A percentile compares a stretch with the other conserved stretches of the same genome.
phyloP scores from a whole-genome alignment of 768 basidiomycete genomes.

The Leccinum rimulosum region DNA sequence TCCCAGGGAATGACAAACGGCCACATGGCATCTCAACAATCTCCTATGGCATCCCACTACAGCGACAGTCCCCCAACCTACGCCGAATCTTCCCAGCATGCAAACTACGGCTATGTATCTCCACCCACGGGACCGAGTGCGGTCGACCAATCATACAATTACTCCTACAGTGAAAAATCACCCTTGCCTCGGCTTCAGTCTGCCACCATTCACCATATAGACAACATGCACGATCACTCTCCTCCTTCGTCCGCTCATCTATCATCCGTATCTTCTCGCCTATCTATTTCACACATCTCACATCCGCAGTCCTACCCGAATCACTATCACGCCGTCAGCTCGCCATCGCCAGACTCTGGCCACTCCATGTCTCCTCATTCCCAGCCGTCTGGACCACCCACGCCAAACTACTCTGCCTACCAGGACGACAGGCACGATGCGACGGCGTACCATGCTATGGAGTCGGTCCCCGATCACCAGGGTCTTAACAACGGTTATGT shows the following conservation, averaged over 20 bases:
- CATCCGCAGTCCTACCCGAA: conserved; percentile 47
- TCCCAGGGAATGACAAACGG: conserved; percentile 38
- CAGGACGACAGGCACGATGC: conserved; percentile 42
- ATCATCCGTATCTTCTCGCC: conserved; percentile 46
- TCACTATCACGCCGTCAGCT: conserved; percentile 35
- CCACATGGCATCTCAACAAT: conserved; percentile 29
- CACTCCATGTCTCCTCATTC: conserved; percentile 44
- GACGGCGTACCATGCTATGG: conserved; percentile 37
- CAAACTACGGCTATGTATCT: conserved; percentile 30
- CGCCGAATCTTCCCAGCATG: conserved; percentile 31
- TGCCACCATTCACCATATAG: conserved; percentile 28
- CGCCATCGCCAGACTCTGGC: conserved; percentile 51
- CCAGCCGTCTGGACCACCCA: conserved; percentile 30
- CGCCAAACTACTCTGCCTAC: conserved; percentile 43
- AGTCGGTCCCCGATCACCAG: conserved; percentile 31
- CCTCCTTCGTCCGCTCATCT: conserved; percentile 31
- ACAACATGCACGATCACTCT: conserved; percentile 29
- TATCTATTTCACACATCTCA: conserved; percentile 60
- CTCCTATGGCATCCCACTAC: conserved; percentile 30
- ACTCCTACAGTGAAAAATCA: conserved; percentile 32
- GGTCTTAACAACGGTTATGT: conserved; percentile 33
- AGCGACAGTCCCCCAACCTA: conserved; percentile 31
- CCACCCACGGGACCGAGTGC: conserved; percentile 21
- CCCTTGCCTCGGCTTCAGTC: conserved; percentile 31
- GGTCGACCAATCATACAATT: conserved; percentile 29